Conservation (phyloP, 805 yeast genomes). For the Nakazawaea ishiwadae region DNA sequence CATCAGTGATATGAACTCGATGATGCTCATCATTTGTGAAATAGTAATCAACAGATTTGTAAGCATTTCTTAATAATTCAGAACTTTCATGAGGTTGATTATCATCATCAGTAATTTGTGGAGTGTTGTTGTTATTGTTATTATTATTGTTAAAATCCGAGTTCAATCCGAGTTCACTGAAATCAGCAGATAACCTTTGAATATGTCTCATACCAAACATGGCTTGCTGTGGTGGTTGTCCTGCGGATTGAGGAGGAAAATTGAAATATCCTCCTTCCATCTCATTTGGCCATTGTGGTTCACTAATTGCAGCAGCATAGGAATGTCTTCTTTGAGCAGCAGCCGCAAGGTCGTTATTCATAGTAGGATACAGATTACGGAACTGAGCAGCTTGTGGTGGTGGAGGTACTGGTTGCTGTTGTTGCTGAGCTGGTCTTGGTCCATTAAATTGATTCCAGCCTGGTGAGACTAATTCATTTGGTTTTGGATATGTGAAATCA, state of each 20-base stretch:
- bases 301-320: conserved; percentile 15
- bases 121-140: too few relatives aligned
- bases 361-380: too few relatives aligned
- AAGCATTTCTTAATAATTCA: conserved; percentile 1
- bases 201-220: too few relatives aligned
- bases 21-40: conserved; percentile 12
- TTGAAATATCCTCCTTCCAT: conserved; percentile 5
- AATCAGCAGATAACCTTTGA: conserved; percentile 10
- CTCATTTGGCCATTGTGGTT: too few relatives aligned
- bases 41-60: conserved; percentile 13
- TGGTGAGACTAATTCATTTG: background rate
- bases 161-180: conserved; percentile 7
- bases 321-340: conserved; percentile 15
- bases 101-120: background rate
- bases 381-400: too few relatives aligned
- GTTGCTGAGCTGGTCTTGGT: conserved; percentile 1
- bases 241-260: background rate
- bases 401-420: conserved; percentile 1
- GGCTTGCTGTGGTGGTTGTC: conserved; percentile 2
- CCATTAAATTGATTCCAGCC: background rate
- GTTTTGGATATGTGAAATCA: conserved; percentile 11
- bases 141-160: too few relatives aligned
- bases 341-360: background rate
- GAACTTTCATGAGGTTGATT: conserved; percentile 7
- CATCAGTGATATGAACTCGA: conserved; percentile 15